phyloP scores from a whole-genome alignment of 164 flowering plant genomes.

The Vitis riparia region DNA sequence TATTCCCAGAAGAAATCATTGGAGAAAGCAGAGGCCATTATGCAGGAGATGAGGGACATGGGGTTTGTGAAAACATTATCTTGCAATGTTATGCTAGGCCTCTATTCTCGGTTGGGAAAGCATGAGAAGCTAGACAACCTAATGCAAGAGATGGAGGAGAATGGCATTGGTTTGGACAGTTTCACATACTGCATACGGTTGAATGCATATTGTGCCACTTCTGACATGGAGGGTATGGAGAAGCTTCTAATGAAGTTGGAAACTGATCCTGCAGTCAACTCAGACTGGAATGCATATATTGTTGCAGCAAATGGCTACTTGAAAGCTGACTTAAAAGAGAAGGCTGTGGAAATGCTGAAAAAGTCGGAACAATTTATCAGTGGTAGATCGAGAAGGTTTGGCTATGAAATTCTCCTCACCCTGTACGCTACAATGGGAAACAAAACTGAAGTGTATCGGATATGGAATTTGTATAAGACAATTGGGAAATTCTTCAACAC shows the following conservation, averaged over 20 bases:
- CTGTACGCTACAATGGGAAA: constrained; percentile 25
- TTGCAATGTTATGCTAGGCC: constrained; percentile 34
- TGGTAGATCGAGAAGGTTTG: constrained; percentile 1
- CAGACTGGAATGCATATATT: constrained; percentile 28
- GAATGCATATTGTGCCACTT: constrained; percentile 24
- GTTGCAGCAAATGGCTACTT: constrained; percentile 33
- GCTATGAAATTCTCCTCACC: constrained; percentile 26
- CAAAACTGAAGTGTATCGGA: constrained; percentile 36
- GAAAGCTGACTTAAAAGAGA: constrained; percentile 31
- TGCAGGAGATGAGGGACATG: constrained; percentile 32
- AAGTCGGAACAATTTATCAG: constrained; percentile 23
- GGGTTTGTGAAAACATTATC: constrained; percentile 20
- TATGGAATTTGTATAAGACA: constrained; percentile 31
- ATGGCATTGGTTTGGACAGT: constrained; percentile 16
- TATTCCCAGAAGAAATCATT: constrained; percentile 20
- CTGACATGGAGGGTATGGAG: constrained; percentile 40
- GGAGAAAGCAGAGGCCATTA: constrained; percentile 35
- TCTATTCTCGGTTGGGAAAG: constrained; percentile 26
- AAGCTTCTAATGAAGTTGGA: constrained; percentile 31
- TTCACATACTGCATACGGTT: constrained; percentile 21
- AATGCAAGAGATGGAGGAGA: constrained; percentile 33
- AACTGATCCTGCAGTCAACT: constrained; percentile 16
- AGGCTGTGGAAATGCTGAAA: constrained; percentile 24
- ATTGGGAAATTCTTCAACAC: constrained; percentile 6
- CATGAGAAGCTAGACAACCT: constrained; percentile 28